Evolutionary conservation across 192 early-diverging fungal species (phyloP), one percentile per base, ranked within the genome.

Genomic region (Lunasporangiospora selenospora): DNA sequence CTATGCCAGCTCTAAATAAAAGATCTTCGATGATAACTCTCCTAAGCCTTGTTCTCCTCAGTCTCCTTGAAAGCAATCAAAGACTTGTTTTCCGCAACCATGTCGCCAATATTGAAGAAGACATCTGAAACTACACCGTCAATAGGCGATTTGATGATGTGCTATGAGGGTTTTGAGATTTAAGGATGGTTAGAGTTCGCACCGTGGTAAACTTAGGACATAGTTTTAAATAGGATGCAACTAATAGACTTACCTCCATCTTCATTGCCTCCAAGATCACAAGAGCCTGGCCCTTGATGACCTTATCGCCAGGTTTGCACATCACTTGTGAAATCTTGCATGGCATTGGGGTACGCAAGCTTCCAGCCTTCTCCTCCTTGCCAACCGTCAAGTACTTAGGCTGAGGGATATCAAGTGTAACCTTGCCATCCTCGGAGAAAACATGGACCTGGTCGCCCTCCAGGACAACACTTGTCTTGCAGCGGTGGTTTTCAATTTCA

Each of bases 201-300:
- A 18, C 19, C 41, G 16, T 19, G 3, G 44, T n/a, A 19, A 30
- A 58, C 21, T 21, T 58, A 37, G 11, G 11, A n/a, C 39, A 13
- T n/a, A n/a, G 11, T 13, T 13, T 26, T 31, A 60, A 31, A 80
- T 33, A 18, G 1, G 10, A 67, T 54, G 59, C 47, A 10, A 67
- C 27, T 15, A 47, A 11, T 21, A 65, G 46, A 38, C 71, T 73
- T 83, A 88, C 86, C 87, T 98, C 96, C 96, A 98, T 98, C 85
- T 98, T 98, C 96, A 98, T 98, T 18, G 96, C 96, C 65, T 98
- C 96, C 30, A 98, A 79, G 30, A 98, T 83, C 3, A 97, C 77
- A 30, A 98, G 73, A 34, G 88, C 84, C 43, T 88, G 81, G 36
- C 90, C 94, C 75, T 93, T 92, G 44, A 85, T 83, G 10, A 98